Evolutionary conservation across 2,329 filamentous ascomycete species (phyloP), one percentile per base, ranked within the genome.

Genomic region (Microthyrium microscopicum): DNA sequence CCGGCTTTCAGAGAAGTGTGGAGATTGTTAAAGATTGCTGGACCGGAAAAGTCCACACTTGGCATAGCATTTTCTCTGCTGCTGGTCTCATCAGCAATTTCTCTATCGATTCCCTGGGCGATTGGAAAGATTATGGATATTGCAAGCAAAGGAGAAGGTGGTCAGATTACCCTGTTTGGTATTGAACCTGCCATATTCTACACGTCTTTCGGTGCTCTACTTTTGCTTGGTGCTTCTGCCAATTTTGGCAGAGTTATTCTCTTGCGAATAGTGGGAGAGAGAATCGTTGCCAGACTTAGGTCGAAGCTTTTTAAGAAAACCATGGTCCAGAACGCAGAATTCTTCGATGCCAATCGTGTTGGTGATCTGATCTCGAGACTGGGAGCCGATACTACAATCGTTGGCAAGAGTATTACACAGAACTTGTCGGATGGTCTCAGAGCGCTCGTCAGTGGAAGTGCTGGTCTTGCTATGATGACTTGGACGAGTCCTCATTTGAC

Each of bases 351-450:
- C 25, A 98, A 98, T 58, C 72, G 89, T 18, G 85, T 94, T 18
- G 89, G 89, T 52, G 89, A 98, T 52, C 62, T 98, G 45, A 94
- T 98, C 48, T 95, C 87, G 24, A 77, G 91, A 24, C 71, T 98
- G 29, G 85, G 87, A 47, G 92, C 85, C 2, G 91, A 98, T 53
- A 94, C 89, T 1, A 83, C 95, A 49, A 91, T 98, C 48, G 89
- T 98, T 35, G 89, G 87, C 50, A 98, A 98, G 58, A 93, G 84
- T 47, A 93, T 98, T 42, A 98, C 89, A 0, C 87, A 95, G 51
- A 98, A 98, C 50, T 62, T 98, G 31, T 95, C 87, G 5, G 89
- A 98, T 56, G 89, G 89, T n/a, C 66, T 98, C 33, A 71, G 89
- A 39, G 78, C 89, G 12, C 60, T 89, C 20, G 87, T 98, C 40